A percentile compares a stretch with the other conserved stretches of the same genome.
Conservation (phyloP, 345 rosid genomes). For the Ceriops decandra region DNA sequence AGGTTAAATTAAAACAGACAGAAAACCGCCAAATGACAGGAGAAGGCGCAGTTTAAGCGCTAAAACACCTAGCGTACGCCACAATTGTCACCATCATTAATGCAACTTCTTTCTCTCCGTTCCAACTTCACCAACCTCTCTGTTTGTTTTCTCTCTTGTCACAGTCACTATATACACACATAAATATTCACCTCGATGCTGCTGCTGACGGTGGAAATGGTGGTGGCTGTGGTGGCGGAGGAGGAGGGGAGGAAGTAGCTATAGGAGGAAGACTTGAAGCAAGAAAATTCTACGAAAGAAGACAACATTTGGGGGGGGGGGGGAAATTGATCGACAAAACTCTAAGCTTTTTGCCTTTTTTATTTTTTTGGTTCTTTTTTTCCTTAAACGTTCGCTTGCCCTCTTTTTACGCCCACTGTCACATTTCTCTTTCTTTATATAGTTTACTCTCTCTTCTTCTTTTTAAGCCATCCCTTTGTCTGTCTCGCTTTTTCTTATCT, state of each 20-base stretch:
- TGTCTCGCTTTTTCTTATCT: background rate
- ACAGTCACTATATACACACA: background rate
- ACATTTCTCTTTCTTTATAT: constrained; percentile 14
- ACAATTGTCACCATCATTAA: background rate
- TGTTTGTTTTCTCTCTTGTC: background rate
- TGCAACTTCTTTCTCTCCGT: background rate
- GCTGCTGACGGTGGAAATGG: background rate
- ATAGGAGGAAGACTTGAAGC: constrained; percentile 18
- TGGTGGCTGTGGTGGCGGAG: background rate
- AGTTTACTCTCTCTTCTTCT: constrained; percentile 11
- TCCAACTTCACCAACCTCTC: background rate
- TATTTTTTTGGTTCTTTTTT: background rate
- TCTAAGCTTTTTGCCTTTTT: background rate
- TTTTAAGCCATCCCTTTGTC: background rate
- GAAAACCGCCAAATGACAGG: constrained; percentile 14
- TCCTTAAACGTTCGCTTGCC: constrained; percentile 32
- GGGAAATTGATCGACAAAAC: background rate
- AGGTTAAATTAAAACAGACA: background rate
- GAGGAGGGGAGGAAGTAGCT: background rate
- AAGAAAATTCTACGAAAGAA: constrained; percentile 18
- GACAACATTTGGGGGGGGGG: constrained; percentile 8
- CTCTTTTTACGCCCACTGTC: constrained; percentile 24
- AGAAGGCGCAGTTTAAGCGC: constrained; percentile 40
- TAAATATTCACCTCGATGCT: background rate
- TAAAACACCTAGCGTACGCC: constrained; percentile 27